Evolutionary conservation across 768 basidiomycete genomes (phyloP).

Genomic region (Plicaturopsis crispa): DNA sequence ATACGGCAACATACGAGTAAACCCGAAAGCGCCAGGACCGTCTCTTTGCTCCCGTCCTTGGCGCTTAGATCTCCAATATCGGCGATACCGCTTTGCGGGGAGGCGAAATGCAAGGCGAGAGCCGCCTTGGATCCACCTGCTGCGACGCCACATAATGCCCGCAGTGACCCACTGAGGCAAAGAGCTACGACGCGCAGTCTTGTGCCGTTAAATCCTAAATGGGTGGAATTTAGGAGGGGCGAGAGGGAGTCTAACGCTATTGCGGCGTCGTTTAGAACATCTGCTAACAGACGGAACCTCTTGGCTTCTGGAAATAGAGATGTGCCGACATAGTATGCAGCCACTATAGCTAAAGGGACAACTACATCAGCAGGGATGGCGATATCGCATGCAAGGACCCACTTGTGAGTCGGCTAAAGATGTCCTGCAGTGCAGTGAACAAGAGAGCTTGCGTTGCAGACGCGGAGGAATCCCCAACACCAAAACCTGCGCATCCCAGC

Average conservation of each 20-base stretch:
- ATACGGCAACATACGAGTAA: constrained; percentile 45
- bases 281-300: constrained; percentile 59
- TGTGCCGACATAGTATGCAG: constrained; percentile 55
- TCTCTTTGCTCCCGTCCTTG: constrained; percentile 68
- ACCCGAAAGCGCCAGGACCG: constrained; percentile 56
- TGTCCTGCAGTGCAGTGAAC: constrained; percentile 59
- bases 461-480: constrained; percentile 61
- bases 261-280: constrained; percentile 56
- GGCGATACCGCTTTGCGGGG: constrained; percentile 38
- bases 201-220: constrained; percentile 25
- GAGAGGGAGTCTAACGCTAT: constrained; percentile 55
- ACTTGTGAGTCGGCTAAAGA: constrained; percentile 59
- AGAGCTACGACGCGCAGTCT: constrained; percentile 39
- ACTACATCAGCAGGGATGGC: too few relatives aligned
- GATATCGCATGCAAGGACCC: constrained; percentile 13
- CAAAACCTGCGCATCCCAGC: constrained; percentile 36
- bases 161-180: constrained; percentile 51
- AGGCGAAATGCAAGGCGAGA: constrained; percentile 59
- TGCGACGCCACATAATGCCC: constrained; percentile 54
- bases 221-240: constrained; percentile 37
- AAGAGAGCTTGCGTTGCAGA: constrained; percentile 61
- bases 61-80: constrained; percentile 68
- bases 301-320: constrained; percentile 66
- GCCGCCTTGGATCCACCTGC: constrained; percentile 68
- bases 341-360: constrained; percentile 50